Base-by-base conservation (phyloP, 2,329 filamentous ascomycete species). In the Aspergillus floridensis region DNA sequence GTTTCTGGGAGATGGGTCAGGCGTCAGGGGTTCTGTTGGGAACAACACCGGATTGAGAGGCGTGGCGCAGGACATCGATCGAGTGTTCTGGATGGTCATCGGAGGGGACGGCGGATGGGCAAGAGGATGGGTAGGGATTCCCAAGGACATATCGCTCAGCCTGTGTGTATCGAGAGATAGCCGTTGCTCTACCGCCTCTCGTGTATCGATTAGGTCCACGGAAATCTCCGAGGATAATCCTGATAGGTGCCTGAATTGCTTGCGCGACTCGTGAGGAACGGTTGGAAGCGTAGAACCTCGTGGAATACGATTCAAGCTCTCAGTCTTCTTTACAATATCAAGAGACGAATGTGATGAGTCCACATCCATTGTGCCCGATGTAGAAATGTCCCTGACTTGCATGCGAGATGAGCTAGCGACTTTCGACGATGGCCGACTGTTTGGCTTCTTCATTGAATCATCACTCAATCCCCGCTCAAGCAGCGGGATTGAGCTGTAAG, bases 401-500 rank as follows among this genome's bases (percentile, higher is more conserved):
- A 65, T 41, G 11, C 57, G 69, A 50, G 72, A 66, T 31, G 71
- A 65, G 12, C 61, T 35, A 29, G 66, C 64, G 10, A 60, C 56
- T 31, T 63, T 57, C n/a, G 67, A 64, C 53, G 57, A 52, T 12
- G 59, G 54, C 7, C 61, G 62, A 29, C 49, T 64, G 5, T 60
- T 47, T 22, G 70, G 78, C n/a, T 77, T 79, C 61, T 78, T 80
- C 79, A 82, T 81, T 2, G 79, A 80, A 16, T 81, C 77, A 52
- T 82, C 73, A 32, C 70, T 73, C 50, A 79, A 62, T 6, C 84
- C 89, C 53, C 89, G 85, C 61, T 93, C 88, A 12, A 96, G 81
- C 7, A 95, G 81, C 4, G 92, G 91, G 35, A 88, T 86, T 0
- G 90, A 93, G 44, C 85, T 88, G 70, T 92, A 92, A 0, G 90